Percentiles rank a stretch among this genome's conserved stretches.
These are phyloP conservation scores for Eucalyptus coolabah DNA, from an alignment of 345 rosid genomes.

Conservation along the genomic window DNA sequence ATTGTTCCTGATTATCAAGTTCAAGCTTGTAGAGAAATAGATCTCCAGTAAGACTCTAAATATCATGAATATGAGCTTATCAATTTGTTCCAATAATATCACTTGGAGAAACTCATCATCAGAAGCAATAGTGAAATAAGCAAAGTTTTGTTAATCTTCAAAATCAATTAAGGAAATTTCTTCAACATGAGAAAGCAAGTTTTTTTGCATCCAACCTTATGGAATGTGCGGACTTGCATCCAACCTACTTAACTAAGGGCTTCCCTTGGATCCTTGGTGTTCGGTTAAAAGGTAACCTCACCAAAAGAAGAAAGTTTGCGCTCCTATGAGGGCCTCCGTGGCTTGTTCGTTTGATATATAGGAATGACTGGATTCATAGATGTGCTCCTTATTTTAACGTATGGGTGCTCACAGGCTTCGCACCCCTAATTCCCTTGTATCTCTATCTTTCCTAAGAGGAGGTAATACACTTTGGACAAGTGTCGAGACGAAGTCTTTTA, in stretches of 20 bases:
- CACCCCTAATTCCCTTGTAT: rapidly evolving
- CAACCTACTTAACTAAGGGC: not conserved
- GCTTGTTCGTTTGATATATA: rapidly evolving
- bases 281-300: not conserved
- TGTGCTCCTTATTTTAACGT: not conserved
- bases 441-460: rapidly evolving
- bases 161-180: not conserved
- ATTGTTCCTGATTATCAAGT: too few species aligned
- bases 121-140: rapidly evolving
- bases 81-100: too few species aligned
- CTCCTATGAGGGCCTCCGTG: rapidly evolving
- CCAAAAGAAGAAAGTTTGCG: rapidly evolving
- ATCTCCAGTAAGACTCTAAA: too few species aligned
- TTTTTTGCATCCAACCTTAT: not conserved
- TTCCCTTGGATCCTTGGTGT: not conserved
- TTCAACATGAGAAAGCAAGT: not conserved
- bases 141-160: too few species aligned
- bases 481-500: not conserved
- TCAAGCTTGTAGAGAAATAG: too few species aligned
- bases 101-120: too few species aligned
- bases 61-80: too few species aligned
- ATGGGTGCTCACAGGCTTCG: rapidly evolving
- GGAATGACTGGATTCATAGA: rapidly evolving
- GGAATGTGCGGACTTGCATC: not conserved
- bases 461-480: not conserved